Conservation (phyloP, 768 basidiomycete species). For the Termitomyces bulborhizus region DNA sequence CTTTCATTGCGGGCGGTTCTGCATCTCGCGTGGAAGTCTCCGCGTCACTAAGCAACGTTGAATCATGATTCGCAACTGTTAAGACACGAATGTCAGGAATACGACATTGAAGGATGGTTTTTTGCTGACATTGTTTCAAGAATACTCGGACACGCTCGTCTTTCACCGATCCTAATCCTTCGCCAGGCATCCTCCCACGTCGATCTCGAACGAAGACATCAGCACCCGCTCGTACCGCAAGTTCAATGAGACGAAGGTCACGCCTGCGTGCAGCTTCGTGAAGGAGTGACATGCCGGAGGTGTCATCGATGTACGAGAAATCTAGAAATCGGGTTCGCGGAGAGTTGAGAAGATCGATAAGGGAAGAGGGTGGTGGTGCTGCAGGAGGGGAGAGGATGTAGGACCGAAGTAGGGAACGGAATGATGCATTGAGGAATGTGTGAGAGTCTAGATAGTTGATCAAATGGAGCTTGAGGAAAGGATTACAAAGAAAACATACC, state of each 20-base stretch:
- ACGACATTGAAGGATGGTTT: neutral
- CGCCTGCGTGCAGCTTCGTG: conserved; percentile 81
- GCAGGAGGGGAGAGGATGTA: conserved; percentile 37
- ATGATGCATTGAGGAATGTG: conserved; percentile 66
- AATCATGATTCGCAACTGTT: conserved; percentile 76
- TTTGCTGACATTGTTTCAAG: conserved; percentile 68
- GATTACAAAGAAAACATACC: conserved; percentile 33
- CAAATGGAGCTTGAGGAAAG: neutral
- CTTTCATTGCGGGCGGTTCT: conserved; percentile 60
- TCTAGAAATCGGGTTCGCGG: conserved; percentile 69
- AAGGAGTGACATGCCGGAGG: conserved; percentile 70
- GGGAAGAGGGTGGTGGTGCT: conserved; percentile 33
- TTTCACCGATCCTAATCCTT: conserved; percentile 48
- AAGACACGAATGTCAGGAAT: neutral
- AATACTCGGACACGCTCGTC: conserved; percentile 82
- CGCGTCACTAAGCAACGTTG: conserved; percentile 43
- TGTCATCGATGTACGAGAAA: conserved; percentile 74
- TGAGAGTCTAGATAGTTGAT: conserved; percentile 39
- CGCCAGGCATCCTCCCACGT: conserved; percentile 62
- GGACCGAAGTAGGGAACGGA: conserved; percentile 36
- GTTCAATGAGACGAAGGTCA: conserved; percentile 75
- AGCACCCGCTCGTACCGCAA: conserved; percentile 80
- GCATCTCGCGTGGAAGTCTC: conserved; percentile 18
- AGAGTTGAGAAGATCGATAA: conserved; percentile 56
- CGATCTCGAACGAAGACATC: conserved; percentile 85